Base-by-base conservation (phyloP, 2,329 filamentous ascomycete genomes). In the Podosphaera fusca region DNA sequence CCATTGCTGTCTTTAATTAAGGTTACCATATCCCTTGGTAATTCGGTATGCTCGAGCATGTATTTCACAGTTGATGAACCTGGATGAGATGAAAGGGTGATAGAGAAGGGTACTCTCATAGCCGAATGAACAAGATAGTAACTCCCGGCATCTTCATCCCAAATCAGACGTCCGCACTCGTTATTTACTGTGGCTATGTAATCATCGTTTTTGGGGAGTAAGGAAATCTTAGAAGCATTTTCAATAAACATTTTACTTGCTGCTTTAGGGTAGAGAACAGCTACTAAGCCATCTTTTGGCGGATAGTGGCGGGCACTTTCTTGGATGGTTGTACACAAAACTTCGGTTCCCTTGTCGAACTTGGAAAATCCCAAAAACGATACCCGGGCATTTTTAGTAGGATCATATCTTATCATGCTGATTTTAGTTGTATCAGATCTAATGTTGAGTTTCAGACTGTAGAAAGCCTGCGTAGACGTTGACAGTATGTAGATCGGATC, bases 111-210 rank as follows among this genome's bases (percentile, higher is more conserved):
- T 47, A 77, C 75, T n/a, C 76, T 75, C 21, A 82, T 72, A 0
- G 78, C 76, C 1, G 78, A 78, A 65, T 82, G 80, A 34, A 77
- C 78, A n/a, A 83, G 71, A 66, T 78, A 83, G 67, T 81, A 75
- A 62, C 71, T 75, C 4, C 69, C 67, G 58, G 71, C 75, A 64
- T 83, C 80, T 35, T 77, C 75, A 64, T 83, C 80, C 77, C 82
- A 87, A n/a, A 85, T 78, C 1, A 89, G 75, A 2, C 81, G 75
- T 31, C 80, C 84, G 62, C 79, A 81, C 69, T 87, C 83, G 36
- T 77, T 74, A 65, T 84, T 79, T 0, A 83, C 83, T 38, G 81
- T 77, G 58, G 74, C 73, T 3, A 81, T 73, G 8, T 81, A 73
- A 8, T 82, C 75, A 0, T 75, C 72, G 1, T 75, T 72, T 64